Evolutionary conservation across 306 rosid species (phyloP).

Genomic region (Sicyos baderoa): DNA sequence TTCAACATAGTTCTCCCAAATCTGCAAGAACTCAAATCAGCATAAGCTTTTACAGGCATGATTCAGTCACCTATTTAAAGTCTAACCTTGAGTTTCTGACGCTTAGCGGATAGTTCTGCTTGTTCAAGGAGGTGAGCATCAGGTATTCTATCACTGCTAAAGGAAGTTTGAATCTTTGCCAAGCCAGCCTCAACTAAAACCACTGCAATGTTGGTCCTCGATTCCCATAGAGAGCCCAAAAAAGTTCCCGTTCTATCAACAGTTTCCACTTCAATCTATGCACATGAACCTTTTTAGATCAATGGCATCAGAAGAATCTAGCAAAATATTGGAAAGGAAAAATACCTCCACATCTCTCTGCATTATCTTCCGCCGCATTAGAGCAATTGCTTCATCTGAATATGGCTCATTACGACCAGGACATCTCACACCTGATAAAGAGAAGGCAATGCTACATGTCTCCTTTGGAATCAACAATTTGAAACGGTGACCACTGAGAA

Average conservation of each 20-base stretch:
- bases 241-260: constrained; percentile 73
- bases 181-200: constrained; percentile 88
- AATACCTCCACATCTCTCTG: constrained; percentile 95
- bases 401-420: constrained; percentile 90
- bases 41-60: constrained; percentile 17
- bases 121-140: constrained; percentile 74
- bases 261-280: constrained; percentile 90
- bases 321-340: constrained; percentile 14
- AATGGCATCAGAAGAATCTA: constrained; percentile 7
- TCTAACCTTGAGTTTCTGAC: constrained; percentile 75
- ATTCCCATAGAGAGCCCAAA: constrained; percentile 90
- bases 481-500: constrained; percentile 98
- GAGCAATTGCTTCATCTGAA: constrained; percentile 89
- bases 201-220: constrained; percentile 55
- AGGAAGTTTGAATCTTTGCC: constrained; percentile 77
- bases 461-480: constrained; percentile 93
- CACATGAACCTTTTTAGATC: constrained; percentile 11
- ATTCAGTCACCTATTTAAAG: constrained; percentile 4
- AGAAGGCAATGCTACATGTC: constrained; percentile 90
- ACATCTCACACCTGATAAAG: constrained; percentile 94
- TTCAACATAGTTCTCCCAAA: constrained; percentile 94
- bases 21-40: constrained; percentile 43
- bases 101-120: constrained; percentile 79
- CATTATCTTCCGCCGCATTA: constrained; percentile 95
- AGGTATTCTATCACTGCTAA: constrained; percentile 81